These are phyloP conservation scores for Suillus clintonianus DNA, from an alignment of 768 basidiomycete genomes.

Conservation along the genomic window DNA sequence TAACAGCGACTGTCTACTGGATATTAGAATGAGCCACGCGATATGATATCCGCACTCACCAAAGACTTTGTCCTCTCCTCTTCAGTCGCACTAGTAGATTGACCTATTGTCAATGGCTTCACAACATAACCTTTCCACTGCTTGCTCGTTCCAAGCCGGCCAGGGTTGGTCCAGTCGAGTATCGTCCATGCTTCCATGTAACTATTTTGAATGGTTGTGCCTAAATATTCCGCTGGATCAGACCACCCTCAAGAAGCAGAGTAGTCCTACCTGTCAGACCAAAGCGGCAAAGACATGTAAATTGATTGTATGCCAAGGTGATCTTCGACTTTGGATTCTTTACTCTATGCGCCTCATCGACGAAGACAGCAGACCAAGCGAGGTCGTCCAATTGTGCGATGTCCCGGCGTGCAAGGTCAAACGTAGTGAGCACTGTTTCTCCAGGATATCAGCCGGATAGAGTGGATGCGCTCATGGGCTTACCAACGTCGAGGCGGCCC, in stretches of 20 bases:
- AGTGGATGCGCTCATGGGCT: slow-evolving; percentile 25
- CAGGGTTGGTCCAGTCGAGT: slow-evolving; percentile 90
- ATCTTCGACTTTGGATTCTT: slow-evolving; percentile 77
- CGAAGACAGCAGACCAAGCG: slow-evolving; percentile 70
- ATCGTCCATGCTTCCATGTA: slow-evolving; percentile 93
- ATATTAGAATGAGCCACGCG: slow-evolving; percentile 2
- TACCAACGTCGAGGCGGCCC: slow-evolving; percentile 84
- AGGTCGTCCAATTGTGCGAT: slow-evolving; percentile 70
- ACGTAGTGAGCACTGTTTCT: slow-evolving; percentile 72
- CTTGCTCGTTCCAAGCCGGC: slow-evolving; percentile 63
- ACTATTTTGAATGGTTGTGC: slow-evolving; percentile 78
- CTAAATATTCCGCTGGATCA: not conserved
- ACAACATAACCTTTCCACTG: slow-evolving; percentile 81
- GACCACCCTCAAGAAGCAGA: slow-evolving; percentile 8
- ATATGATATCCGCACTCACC: slow-evolving; percentile 31
- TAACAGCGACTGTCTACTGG: slow-evolving; percentile 54
- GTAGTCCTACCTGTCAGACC: slow-evolving; percentile 68
- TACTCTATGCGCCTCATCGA: slow-evolving; percentile 90
- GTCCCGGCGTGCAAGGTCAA: slow-evolving; percentile 72
- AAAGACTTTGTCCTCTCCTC: slow-evolving; percentile 59
- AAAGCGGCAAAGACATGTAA: slow-evolving; percentile 68
- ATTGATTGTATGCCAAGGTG: slow-evolving; percentile 69
- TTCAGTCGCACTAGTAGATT: slow-evolving; percentile 63
- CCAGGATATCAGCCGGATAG: not conserved
- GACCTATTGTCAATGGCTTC: slow-evolving; percentile 66